Evolutionary conservation across 805 yeast genomes (phyloP).

Genomic region (Candida ipomoeae): DNA sequence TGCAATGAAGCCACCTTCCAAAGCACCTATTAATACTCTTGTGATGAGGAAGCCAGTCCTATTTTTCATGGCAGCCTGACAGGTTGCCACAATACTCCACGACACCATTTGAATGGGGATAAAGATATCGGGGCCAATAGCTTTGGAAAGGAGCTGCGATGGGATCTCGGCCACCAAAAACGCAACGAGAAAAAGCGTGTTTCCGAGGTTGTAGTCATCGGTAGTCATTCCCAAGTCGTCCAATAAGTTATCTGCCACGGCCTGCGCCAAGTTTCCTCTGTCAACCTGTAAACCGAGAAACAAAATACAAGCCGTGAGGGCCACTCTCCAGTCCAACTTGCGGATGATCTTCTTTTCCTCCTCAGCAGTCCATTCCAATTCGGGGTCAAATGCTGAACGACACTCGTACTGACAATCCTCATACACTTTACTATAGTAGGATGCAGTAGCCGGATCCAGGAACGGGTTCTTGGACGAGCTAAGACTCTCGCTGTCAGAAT

Average conservation of each 20-base stretch:
- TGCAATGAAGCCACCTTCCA: slow-evolving; percentile 66
- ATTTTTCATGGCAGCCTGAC: slow-evolving; percentile 44
- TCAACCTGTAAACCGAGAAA: slow-evolving; percentile 57
- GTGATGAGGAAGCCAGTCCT: slow-evolving; percentile 44
- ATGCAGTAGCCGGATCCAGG: slow-evolving; percentile 45
- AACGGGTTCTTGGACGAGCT: slow-evolving; percentile 19
- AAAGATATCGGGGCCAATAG: slow-evolving; percentile 59
- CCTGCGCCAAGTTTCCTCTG: slow-evolving; percentile 54
- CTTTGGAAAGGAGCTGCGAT: slow-evolving; percentile 61
- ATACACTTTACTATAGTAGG: slow-evolving; percentile 43
- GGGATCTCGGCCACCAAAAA: slow-evolving; percentile 61
- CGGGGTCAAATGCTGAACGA: slow-evolving; percentile 52
- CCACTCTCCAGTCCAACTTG: slow-evolving; percentile 53
- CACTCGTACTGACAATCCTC: slow-evolving; percentile 52
- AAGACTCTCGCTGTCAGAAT: slow-evolving; percentile 14
- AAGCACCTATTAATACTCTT: slow-evolving; percentile 49
- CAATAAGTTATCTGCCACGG: slow-evolving; percentile 53
- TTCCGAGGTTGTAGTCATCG: slow-evolving; percentile 56
- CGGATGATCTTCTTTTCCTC: slow-evolving; percentile 49
- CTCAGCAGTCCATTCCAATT: slow-evolving; percentile 46
- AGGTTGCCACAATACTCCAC: slow-evolving; percentile 56
- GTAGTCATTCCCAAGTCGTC: slow-evolving; percentile 51
- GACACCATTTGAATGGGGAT: slow-evolving; percentile 53
- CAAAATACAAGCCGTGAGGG: slow-evolving; percentile 56
- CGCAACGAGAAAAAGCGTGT: slow-evolving; percentile 48